These are phyloP conservation scores for Globisporangium megalacanthum DNA, from an alignment of 352 stramenopile species.

Conservation along the genomic window DNA sequence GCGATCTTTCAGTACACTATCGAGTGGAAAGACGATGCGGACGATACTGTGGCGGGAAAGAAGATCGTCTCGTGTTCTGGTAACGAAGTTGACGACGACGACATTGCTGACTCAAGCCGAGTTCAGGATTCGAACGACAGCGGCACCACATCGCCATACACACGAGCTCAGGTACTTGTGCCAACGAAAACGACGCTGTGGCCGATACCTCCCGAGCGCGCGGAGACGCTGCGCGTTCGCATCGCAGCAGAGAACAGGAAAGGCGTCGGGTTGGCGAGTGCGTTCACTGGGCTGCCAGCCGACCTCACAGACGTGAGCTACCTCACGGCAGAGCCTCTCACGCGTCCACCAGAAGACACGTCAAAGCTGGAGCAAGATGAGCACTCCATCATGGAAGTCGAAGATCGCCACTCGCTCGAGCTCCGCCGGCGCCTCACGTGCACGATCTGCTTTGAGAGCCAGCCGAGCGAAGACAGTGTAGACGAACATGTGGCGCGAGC, in stretches of 20 bases:
- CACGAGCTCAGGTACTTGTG: background rate
- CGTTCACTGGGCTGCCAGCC: conserved; percentile 43
- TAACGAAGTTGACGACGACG: background rate
- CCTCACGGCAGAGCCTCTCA: conserved; percentile 35
- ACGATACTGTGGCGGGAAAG: conserved; percentile 19
- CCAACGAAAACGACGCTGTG: conserved; percentile 59
- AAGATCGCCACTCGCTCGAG: conserved; percentile 27
- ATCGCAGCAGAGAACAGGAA: conserved; percentile 60
- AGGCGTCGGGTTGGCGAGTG: conserved; percentile 46
- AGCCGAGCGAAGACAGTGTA: conserved; percentile 19
- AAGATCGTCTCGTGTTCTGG: conserved; percentile 7
- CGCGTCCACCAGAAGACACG: conserved; percentile 36
- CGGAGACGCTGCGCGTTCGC: conserved; percentile 42
- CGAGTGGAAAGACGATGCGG: conserved; percentile 61
- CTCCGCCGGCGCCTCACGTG: conserved; percentile 40
- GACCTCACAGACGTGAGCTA: conserved; percentile 61
- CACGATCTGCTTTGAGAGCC: conserved; percentile 31
- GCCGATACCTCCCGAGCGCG: conserved; percentile 42
- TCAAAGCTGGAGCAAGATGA: conserved; percentile 32
- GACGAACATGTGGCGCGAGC: conserved; percentile 54
- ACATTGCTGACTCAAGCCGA: background rate
- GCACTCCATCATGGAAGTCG: conserved; percentile 24
- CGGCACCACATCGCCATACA: too few species aligned
- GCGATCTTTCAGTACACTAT: conserved; percentile 58
- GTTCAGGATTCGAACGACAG: background rate